These are phyloP conservation scores for Colletotrichum sp. DNA, from an alignment of 2,329 filamentous ascomycete genomes.

Conservation along the genomic window DNA sequence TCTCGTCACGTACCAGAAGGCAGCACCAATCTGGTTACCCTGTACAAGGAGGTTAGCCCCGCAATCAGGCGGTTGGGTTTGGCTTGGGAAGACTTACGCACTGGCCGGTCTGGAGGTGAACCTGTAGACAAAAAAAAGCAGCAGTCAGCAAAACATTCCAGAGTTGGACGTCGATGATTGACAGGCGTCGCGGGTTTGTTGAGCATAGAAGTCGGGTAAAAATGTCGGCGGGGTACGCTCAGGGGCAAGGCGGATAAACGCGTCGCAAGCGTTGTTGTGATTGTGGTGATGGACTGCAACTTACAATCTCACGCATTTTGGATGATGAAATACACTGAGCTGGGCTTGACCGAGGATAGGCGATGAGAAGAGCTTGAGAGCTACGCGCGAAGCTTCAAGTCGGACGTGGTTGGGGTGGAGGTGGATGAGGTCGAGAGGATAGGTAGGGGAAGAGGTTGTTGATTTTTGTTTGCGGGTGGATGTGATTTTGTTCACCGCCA, in stretches of 20 bases:
- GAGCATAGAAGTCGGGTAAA: neutral
- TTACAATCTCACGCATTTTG: constrained; percentile 74
- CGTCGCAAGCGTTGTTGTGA: constrained; percentile 32
- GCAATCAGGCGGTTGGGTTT: constrained; percentile 1
- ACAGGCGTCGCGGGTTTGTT: neutral
- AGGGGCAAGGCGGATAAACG: constrained; percentile 41
- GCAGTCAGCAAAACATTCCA: constrained; percentile 55
- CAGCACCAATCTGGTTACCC: constrained; percentile 99
- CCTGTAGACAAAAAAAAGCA: constrained; percentile 64
- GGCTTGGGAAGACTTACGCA: constrained; percentile 69
- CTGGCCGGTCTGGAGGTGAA: constrained; percentile 99
- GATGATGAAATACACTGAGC: constrained; percentile 29
- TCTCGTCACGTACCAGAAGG: constrained; percentile 80
- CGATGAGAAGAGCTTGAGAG: constrained; percentile 32
- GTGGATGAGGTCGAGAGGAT: constrained; percentile 27
- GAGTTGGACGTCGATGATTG: neutral
- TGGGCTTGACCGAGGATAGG: constrained; percentile 26
- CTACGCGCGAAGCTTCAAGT: constrained; percentile 27
- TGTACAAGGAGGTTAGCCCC: constrained; percentile 52
- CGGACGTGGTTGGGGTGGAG: constrained; percentile 21
- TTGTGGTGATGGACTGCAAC: constrained; percentile 35
- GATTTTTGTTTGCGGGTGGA: constrained; percentile 38
- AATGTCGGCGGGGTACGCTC: constrained; percentile 29
- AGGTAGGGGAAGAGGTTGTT: constrained; percentile 33
- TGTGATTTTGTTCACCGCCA: constrained; percentile 38